Percentiles rank a stretch among this genome's conserved stretches.
These are phyloP conservation scores for Isoetes engelmannii DNA, from an alignment of 83 land plant genomes.

Conservation along the genomic window DNA sequence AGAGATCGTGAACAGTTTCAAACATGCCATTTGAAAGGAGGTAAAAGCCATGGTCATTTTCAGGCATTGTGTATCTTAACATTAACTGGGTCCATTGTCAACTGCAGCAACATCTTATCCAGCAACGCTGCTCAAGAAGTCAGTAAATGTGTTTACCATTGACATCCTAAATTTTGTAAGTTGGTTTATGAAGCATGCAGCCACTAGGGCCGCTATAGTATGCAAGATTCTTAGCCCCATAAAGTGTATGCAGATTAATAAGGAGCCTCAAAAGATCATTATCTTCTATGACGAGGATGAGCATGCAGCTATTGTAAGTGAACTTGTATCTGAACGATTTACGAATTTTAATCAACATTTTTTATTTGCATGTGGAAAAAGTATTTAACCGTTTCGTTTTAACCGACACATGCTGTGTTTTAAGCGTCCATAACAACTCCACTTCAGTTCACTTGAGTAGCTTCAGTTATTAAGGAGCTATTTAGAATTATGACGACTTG, in stretches of 20 bases:
- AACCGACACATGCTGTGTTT: no score
- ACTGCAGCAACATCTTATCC: constrained; percentile 23
- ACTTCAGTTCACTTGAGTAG: no score
- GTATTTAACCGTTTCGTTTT: no score
- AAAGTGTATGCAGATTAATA: constrained; percentile 11
- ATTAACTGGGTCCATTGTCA: neutral
- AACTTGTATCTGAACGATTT: no score
- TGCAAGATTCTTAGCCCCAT: neutral
- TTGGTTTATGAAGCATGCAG: neutral
- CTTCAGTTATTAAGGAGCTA: no score
- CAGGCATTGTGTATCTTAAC: neutral
- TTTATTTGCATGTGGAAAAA: no score
- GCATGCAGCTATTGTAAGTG: constrained; percentile 6
- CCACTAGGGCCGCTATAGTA: neutral
- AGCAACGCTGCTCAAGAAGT: constrained; percentile 17
- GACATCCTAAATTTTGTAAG: constrained; percentile 24
- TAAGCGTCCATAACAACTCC: no score
- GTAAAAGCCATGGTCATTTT: neutral
- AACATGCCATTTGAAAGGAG: constrained; percentile 19
- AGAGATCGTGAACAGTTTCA: constrained; percentile 18
- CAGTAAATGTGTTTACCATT: constrained; percentile 17
- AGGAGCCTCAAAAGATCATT: constrained; percentile 25
- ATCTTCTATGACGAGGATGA: constrained; percentile 25
- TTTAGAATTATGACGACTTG: no score
- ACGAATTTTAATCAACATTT: no score